Evolutionary conservation across 257 asterid species (phyloP).

Genomic region (Misopates orontium): DNA sequence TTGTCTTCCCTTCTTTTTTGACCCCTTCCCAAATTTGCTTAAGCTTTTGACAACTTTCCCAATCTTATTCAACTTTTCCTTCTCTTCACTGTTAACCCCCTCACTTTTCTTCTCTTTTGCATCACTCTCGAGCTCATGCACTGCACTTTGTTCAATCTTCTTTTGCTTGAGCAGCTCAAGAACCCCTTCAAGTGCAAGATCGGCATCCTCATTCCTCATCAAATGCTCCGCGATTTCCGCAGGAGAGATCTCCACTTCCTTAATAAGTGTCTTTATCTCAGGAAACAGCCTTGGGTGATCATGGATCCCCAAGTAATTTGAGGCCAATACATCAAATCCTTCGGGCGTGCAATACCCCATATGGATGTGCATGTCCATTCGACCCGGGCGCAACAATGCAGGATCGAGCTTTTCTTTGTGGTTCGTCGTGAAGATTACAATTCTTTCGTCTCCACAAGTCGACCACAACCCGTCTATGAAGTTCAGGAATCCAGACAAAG

Average conservation of each 20-base stretch:
- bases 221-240: constrained; percentile 82
- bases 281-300: constrained; percentile 37
- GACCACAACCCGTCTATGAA: constrained; percentile 88
- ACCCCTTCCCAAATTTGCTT: constrained; percentile 11
- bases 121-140: not conserved
- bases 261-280: constrained; percentile 46
- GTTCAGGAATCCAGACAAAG: constrained; percentile 74
- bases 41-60: constrained; percentile 19
- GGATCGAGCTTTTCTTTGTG: constrained; percentile 82
- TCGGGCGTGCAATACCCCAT: constrained; percentile 67
- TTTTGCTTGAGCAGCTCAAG: constrained; percentile 51
- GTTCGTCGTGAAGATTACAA: constrained; percentile 75
- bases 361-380: constrained; percentile 84
- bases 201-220: constrained; percentile 67
- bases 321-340: constrained; percentile 61
- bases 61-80: constrained; percentile 26
- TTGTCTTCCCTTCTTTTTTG: constrained; percentile 5
- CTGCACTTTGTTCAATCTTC: constrained; percentile 21
- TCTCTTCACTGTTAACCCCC: constrained; percentile 5
- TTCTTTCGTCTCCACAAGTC: constrained; percentile 73
- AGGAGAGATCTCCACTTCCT: constrained; percentile 50
- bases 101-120: constrained; percentile 1
- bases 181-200: constrained; percentile 58
- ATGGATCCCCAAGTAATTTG: constrained; percentile 49
- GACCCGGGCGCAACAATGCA: constrained; percentile 71